These are phyloP conservation scores for Aspergillus panamensis DNA, from an alignment of 495 filamentous ascomycete genomes.

Conservation along the genomic window DNA sequence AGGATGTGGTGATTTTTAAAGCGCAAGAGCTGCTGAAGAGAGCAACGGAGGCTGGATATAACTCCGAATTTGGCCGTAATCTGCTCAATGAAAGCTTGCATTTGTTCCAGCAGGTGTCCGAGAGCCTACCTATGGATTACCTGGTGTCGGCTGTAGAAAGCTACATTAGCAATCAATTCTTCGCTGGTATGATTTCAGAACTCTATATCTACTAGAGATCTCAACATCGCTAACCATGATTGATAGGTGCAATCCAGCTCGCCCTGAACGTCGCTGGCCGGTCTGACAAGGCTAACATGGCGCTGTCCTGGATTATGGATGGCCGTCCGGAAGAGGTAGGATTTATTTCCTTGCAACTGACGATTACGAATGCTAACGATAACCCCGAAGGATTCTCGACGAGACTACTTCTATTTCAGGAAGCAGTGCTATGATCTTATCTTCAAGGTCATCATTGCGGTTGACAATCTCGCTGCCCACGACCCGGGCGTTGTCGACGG, in stretches of 20 bases:
- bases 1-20: constrained; percentile 97
- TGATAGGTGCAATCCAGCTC: constrained; percentile 80
- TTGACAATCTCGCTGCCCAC: constrained; percentile 63
- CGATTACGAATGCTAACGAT: constrained; percentile 47
- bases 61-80: constrained; percentile 72
- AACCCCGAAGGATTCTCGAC: constrained; percentile 59
- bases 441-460: constrained; percentile 66
- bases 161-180: constrained; percentile 79
- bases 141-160: constrained; percentile 71
- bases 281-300: constrained; percentile 78
- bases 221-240: constrained; percentile 11
- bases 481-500: constrained; percentile 75
- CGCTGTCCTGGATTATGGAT: constrained; percentile 71
- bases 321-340: constrained; percentile 52
- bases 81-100: constrained; percentile 83
- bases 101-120: constrained; percentile 83
- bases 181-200: constrained; percentile 51
- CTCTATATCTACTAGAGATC: background rate
- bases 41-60: constrained; percentile 71
- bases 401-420: constrained; percentile 61
- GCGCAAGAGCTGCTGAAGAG: constrained; percentile 90
- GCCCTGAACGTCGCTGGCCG: constrained; percentile 76
- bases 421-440: constrained; percentile 80
- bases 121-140: constrained; percentile 73
- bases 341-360: background rate